Conservation (phyloP, 2,329 filamentous ascomycete genomes). For the Epichloe glyceriae region DNA sequence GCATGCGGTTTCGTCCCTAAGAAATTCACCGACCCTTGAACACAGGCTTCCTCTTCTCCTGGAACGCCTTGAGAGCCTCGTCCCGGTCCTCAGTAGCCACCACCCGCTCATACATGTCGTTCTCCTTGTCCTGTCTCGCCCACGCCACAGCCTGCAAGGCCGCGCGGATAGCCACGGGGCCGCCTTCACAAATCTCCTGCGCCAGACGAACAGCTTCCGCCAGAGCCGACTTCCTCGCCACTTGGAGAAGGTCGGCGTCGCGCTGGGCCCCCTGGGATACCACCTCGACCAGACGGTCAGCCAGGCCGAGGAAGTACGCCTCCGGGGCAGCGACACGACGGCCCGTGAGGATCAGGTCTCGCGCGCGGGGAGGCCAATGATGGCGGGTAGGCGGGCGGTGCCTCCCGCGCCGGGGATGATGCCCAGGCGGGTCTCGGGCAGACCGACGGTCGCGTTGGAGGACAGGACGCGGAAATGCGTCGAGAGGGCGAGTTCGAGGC, state of each 20-base stretch:
- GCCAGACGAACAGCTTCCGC: conserved; percentile 68
- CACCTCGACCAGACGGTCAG: conserved; percentile 79
- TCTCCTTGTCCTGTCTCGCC: conserved; percentile 67
- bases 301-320: conserved; percentile 83
- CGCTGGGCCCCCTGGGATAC: conserved; percentile 38
- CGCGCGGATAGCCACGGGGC: conserved; percentile 68
- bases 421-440: conserved; percentile 84
- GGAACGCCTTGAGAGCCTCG: conserved; percentile 79
- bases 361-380: conserved; percentile 74
- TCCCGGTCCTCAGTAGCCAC: conserved; percentile 73
- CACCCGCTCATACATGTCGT: conserved; percentile 73
- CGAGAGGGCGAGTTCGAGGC: conserved; percentile 80
- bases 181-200: conserved; percentile 77
- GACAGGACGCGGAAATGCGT: conserved; percentile 82
- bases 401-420: conserved; percentile 94
- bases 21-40: conserved; percentile 38
- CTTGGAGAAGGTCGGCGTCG: conserved; percentile 32
- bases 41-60: conserved; percentile 46
- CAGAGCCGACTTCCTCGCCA: conserved; percentile 55
- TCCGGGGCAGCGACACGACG: conserved; percentile 72
- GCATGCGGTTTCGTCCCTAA: too few relatives aligned
- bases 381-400: conserved; percentile 69
- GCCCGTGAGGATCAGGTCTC: conserved; percentile 82
- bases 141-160: conserved; percentile 66
- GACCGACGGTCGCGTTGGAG: conserved; percentile 62